phyloP scores from a whole-genome alignment of 139 green algal species.

The Chlorella sp. region DNA sequence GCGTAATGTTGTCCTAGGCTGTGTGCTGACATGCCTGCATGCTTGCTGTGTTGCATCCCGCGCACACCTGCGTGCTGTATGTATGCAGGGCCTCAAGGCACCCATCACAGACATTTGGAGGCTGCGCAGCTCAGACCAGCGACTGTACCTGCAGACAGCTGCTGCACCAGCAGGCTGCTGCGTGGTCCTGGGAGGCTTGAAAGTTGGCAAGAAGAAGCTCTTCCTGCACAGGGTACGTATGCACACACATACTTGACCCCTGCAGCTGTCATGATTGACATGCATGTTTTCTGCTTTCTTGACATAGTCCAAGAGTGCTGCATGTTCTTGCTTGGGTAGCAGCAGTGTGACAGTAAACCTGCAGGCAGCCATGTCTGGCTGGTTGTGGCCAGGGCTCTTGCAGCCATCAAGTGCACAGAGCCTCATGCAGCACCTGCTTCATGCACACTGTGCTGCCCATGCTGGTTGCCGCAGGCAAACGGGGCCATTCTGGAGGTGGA shows the following conservation, averaged over 20 bases:
- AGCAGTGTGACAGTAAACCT: no score
- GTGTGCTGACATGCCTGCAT: no score
- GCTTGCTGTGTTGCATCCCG: no score
- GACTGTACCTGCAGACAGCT: conserved; percentile 32
- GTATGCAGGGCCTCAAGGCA: conserved; percentile 20
- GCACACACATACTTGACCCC: background rate
- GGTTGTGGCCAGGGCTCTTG: background rate
- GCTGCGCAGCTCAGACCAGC: conserved; percentile 28
- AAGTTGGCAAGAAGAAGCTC: conserved; percentile 60
- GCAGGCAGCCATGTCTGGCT: background rate
- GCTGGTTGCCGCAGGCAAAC: conserved; percentile 2
- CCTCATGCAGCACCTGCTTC: background rate
- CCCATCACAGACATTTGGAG: conserved; percentile 25
- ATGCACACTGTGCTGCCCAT: background rate
- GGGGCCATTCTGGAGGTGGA: conserved; percentile 42
- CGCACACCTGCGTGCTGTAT: no score
- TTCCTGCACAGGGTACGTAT: conserved; percentile 13
- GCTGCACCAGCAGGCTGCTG: no score
- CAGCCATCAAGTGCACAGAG: background rate
- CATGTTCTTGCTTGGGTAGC: no score
- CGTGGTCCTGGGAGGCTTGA: no score
- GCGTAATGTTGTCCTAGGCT: no score
- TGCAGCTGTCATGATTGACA: no score
- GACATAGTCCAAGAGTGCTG: background rate
- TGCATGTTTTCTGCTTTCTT: no score